Percentiles rank a stretch among this genome's conserved stretches.
Conservation (phyloP, 208 protist species). For the Trypanosomatidae sp. region DNA sequence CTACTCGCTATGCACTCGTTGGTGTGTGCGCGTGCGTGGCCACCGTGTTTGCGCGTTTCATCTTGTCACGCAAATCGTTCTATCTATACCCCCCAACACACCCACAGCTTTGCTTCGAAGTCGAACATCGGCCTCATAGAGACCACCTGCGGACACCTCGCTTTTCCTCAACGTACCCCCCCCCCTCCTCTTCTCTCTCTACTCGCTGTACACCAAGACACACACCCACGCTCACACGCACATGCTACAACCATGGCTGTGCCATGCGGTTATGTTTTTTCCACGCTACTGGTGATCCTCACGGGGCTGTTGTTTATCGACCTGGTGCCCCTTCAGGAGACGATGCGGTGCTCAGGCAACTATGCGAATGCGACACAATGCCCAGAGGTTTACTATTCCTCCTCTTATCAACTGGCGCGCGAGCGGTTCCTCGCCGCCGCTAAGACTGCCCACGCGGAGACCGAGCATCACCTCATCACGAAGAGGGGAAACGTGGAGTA, state of each 20-base stretch:
- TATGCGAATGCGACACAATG: constrained; percentile 63
- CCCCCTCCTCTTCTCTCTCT: constrained; percentile 9
- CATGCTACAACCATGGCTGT: neutral
- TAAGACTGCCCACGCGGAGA: constrained; percentile 38
- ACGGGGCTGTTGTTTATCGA: constrained; percentile 77
- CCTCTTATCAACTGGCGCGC: constrained; percentile 62
- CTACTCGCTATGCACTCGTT: no score
- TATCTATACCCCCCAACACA: neutral
- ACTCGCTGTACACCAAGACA: neutral
- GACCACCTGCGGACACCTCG: no score
- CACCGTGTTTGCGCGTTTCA: neutral
- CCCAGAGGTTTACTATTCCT: constrained; percentile 67
- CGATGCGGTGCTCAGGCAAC: constrained; percentile 50
- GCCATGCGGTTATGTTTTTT: constrained; percentile 29
- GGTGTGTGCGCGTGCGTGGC: neutral
- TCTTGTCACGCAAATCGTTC: neutral
- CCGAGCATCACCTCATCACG: constrained; percentile 52
- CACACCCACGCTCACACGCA: neutral
- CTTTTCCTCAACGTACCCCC: neutral
- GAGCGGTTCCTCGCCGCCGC: constrained; percentile 78
- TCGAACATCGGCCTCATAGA: no score
- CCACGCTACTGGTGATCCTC: constrained; percentile 48
- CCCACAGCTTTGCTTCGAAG: no score
- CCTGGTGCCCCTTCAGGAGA: constrained; percentile 74
- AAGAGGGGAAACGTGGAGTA: constrained; percentile 54